phyloP scores from a whole-genome alignment of 306 rosid genomes.

The Vachellia pachyceras region DNA sequence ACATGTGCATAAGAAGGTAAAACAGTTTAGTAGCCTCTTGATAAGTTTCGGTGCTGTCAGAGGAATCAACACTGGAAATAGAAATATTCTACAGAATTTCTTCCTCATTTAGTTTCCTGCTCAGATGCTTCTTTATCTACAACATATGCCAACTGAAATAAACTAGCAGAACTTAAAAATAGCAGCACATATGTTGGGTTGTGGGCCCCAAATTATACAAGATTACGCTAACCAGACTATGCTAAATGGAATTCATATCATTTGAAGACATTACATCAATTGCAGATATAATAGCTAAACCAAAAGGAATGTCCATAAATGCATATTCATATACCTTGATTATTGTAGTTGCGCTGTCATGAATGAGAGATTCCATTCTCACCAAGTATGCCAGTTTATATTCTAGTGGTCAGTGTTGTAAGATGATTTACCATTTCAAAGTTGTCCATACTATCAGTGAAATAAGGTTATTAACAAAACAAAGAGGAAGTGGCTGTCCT shows the following conservation, averaged over 20 bases:
- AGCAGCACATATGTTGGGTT: neutral
- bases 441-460: constrained; percentile 9
- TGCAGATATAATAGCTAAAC: constrained; percentile 14
- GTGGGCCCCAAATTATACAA: neutral
- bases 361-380: constrained; percentile 24
- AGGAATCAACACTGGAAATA: constrained; percentile 23
- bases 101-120: neutral
- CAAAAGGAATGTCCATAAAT: neutral
- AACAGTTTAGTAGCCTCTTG: constrained; percentile 2
- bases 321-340: neutral
- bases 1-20: constrained; percentile 3
- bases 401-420: constrained; percentile 12
- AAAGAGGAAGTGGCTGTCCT: neutral
- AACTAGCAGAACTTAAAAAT: neutral
- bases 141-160: neutral
- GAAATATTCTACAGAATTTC: constrained; percentile 20
- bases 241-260: constrained; percentile 6
- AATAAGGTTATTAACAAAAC: constrained; percentile 9
- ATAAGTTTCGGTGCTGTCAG: neutral
- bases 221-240: neutral
- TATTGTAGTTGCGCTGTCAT: neutral
- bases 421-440: constrained; percentile 25
- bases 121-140: neutral
- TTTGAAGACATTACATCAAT: constrained; percentile 6
- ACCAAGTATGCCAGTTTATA: constrained; percentile 22